Evolutionary conservation across 768 basidiomycete genomes (phyloP), one percentile per base, ranked within the genome.

Genomic region (Suillus cothurnatus): DNA sequence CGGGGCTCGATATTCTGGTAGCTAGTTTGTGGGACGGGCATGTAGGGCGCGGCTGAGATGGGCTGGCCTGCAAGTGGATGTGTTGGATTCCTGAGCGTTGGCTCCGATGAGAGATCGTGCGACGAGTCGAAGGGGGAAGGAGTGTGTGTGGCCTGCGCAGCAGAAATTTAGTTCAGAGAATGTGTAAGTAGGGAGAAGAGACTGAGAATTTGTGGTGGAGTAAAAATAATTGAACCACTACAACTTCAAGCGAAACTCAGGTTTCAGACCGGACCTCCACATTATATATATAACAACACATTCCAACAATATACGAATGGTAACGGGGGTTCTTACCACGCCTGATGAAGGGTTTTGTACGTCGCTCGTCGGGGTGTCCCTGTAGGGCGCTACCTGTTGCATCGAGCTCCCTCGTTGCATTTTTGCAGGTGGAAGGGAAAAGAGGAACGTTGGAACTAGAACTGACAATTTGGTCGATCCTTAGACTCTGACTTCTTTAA

Each of bases 121-220:
- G 62, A 62, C 1, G 74, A 75, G 7, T 68, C 66, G 39, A 65
- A 72, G 53, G 65, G 65, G 1, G 78, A 79, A 72, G 67, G 81
- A 79, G 76, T 65, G 80, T 81, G 71, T 62, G 47, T 65, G 75
- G 74, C 77, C 77, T 81, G 77, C 72, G 63, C 66, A 70, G 76
- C 71, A 73, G 75, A 34, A 55, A 36, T 34, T 61, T 53, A 66
- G 47, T 55, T 64, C n/a, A 52, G 36, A 15, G 50, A 26, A 47
- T 59, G 43, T 50, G 11, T 31, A 59, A 6, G 47, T 26, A 62
- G 47, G 59, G 38, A n/a, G 15, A 57, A 32, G 41, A 41, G 43
- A 28, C 53, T 56, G 53, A 52, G 50, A 52, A 52, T 3, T 28
- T 28, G 26, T 45, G 38, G 31, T 8, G 39, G 1, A 31, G 23